Percentiles rank a stretch among this genome's conserved stretches.
Conservation (phyloP, 139 green algal species). For the Tetradesmus lagerheimii region DNA sequence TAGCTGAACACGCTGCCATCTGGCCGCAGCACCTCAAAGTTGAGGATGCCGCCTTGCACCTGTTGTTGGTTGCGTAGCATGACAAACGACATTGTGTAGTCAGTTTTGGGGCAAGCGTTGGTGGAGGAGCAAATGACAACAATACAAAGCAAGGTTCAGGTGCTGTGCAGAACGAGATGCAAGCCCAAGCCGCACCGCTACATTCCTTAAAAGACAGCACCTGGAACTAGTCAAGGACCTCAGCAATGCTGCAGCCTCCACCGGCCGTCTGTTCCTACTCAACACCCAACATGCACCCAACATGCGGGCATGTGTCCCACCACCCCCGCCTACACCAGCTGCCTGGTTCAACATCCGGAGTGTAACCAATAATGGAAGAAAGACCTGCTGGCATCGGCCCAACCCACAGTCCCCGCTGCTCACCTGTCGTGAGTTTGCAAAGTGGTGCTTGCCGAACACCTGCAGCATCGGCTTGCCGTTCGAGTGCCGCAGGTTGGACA, state of each 20-base stretch:
- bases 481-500: slow-evolving; percentile 68
- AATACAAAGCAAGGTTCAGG: background rate
- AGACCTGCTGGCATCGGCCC: too few relatives aligned
- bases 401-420: slow-evolving; percentile 2
- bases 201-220: too few relatives aligned
- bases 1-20: slow-evolving; percentile 69
- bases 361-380: too few relatives aligned
- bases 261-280: too few relatives aligned
- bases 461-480: slow-evolving; percentile 76
- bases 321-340: too few relatives aligned
- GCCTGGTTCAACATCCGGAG: too few relatives aligned
- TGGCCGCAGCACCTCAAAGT: slow-evolving; percentile 74
- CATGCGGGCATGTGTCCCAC: too few relatives aligned
- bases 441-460: slow-evolving; percentile 77
- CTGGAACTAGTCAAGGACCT: too few relatives aligned
- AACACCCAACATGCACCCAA: too few relatives aligned
- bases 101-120: background rate
- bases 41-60: slow-evolving; percentile 81
- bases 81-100: background rate
- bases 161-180: background rate
- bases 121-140: background rate
- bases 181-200: too few relatives aligned
- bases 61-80: background rate
- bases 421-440: slow-evolving; percentile 49
- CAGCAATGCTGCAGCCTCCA: too few relatives aligned